A percentile compares a stretch with the other conserved stretches of the same genome.
Conservation (phyloP, 345 rosid species). For the Clausena lansium region DNA sequence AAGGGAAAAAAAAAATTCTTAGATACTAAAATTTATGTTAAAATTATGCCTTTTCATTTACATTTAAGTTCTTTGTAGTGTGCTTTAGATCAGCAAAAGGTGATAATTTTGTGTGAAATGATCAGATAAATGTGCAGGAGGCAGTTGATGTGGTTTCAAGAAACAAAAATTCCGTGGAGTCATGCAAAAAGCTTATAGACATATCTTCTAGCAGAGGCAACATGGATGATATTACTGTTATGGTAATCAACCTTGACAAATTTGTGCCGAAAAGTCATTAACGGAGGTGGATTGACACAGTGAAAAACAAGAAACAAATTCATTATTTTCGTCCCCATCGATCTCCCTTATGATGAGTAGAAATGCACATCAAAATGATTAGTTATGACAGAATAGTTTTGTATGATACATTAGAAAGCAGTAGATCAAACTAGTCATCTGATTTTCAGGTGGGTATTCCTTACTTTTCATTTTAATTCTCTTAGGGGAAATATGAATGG, state of each 20-base stretch:
- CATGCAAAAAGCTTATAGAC: constrained; percentile 46
- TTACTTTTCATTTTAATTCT: background rate
- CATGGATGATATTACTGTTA: constrained; percentile 51
- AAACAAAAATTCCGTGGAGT: constrained; percentile 17
- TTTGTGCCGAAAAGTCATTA: constrained; percentile 6
- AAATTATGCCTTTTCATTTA: too few relatives aligned
- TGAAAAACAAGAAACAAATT: background rate
- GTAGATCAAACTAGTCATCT: background rate
- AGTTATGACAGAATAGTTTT: background rate
- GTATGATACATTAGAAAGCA: background rate
- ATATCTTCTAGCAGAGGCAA: constrained; percentile 43
- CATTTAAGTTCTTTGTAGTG: background rate
- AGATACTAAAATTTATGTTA: too few relatives aligned
- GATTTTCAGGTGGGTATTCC: background rate
- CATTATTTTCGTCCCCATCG: background rate
- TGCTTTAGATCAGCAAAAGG: background rate
- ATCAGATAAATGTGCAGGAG: constrained; percentile 47
- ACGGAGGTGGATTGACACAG: background rate
- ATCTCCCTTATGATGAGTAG: background rate
- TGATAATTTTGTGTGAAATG: background rate
- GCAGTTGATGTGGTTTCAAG: constrained; percentile 44
- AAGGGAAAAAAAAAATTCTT: background rate
- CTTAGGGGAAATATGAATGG: background rate
- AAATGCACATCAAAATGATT: background rate
- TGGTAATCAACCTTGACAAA: constrained; percentile 40